Evolutionary conservation across 345 rosid species (phyloP).

Genomic region (Alliaria petiolata): DNA sequence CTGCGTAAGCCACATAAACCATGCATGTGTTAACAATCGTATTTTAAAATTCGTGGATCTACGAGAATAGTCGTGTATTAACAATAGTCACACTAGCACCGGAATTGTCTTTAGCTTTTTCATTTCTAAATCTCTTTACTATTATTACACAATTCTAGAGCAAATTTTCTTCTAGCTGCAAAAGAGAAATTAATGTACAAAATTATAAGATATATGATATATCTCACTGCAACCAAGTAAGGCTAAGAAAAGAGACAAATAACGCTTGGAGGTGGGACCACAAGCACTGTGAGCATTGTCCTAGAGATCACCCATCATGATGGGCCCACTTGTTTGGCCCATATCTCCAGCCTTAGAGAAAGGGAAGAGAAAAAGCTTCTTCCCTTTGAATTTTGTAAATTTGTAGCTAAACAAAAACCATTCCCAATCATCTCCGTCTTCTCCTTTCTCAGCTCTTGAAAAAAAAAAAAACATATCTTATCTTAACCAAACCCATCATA

Average conservation of each 20-base stretch:
- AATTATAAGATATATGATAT: too few relatives aligned
- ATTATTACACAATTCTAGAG: too few relatives aligned
- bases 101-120: too few relatives aligned
- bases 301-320: constrained; percentile 30
- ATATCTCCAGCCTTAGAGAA: constrained; percentile 20
- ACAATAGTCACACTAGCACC: too few relatives aligned
- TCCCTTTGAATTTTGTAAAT: background rate
- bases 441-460: background rate
- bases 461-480: background rate
- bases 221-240: constrained; percentile 16
- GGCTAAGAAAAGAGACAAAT: constrained; percentile 21
- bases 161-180: too few relatives aligned
- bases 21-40: too few relatives aligned
- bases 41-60: too few relatives aligned
- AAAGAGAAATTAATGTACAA: too few relatives aligned
- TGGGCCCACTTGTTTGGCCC: constrained; percentile 32
- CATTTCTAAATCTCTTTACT: too few relatives aligned
- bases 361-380: background rate
- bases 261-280: constrained; percentile 22
- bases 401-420: constrained; percentile 8
- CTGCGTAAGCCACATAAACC: too few relatives aligned
- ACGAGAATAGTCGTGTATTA: too few relatives aligned
- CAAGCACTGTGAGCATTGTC: constrained; percentile 23
- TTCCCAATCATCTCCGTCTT: background rate
- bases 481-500: constrained; percentile 17